These are phyloP conservation scores for Hibiscus tridactylites DNA, from an alignment of 345 rosid species.

Conservation along the genomic window DNA sequence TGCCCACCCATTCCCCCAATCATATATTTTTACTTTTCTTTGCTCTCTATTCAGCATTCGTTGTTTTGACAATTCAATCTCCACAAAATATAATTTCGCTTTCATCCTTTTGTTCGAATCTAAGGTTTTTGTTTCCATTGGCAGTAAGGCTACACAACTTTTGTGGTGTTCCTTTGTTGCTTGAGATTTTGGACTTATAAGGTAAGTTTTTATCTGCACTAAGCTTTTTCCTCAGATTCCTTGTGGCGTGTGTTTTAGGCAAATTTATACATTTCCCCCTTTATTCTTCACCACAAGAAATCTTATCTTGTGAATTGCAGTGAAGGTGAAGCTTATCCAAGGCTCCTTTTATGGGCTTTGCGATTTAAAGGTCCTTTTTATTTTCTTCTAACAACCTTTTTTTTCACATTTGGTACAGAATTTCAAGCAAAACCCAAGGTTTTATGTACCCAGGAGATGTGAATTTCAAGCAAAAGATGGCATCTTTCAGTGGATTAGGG, in stretches of 20 bases:
- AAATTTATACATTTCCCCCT: constrained; percentile 3
- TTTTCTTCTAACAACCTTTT: background rate
- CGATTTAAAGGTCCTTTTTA: background rate
- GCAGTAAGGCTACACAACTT: background rate
- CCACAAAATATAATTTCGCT: background rate
- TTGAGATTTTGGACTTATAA: constrained; percentile 1
- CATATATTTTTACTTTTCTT: background rate
- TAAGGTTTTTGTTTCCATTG: constrained; percentile 4
- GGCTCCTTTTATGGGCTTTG: background rate
- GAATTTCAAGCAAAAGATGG: constrained; percentile 43
- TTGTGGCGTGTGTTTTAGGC: constrained; percentile 20
- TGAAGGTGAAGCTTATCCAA: constrained; percentile 14
- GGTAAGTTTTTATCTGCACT: constrained; percentile 11
- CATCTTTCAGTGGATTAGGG: constrained; percentile 56
- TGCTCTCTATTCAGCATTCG: background rate
- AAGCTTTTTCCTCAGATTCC: constrained; percentile 6
- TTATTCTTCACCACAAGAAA: constrained; percentile 6
- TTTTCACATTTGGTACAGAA: background rate
- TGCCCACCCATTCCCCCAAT: constrained; percentile 5
- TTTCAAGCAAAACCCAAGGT: constrained; percentile 1
- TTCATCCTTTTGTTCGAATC: background rate
- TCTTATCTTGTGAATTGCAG: constrained; percentile 19
- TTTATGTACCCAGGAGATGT: constrained; percentile 30
- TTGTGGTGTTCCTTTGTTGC: constrained; percentile 1
- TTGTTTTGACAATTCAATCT: background rate